Evolutionary conservation across 2,329 filamentous ascomycete species (phyloP).

Genomic region (Teratosphaeria viscida): DNA sequence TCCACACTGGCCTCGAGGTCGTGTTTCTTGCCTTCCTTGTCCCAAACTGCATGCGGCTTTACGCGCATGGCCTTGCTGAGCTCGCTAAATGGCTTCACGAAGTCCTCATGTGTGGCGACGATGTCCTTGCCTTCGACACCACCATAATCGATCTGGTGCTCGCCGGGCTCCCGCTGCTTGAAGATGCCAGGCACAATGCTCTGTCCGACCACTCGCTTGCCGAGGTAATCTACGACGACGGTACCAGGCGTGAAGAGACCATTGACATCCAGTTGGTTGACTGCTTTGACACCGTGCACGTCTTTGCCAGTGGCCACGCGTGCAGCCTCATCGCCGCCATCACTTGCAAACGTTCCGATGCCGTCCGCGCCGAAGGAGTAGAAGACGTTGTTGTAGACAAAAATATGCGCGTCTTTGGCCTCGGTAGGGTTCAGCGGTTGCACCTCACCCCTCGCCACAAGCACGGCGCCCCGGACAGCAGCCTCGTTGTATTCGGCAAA

Average conservation of each 20-base stretch:
- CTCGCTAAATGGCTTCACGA: slow-evolving; percentile 74
- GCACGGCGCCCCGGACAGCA: slow-evolving; percentile 77
- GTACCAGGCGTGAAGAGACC: slow-evolving; percentile 92
- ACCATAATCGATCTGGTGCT: slow-evolving; percentile 98
- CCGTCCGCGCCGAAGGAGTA: slow-evolving; percentile 98
- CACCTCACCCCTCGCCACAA: slow-evolving; percentile 87
- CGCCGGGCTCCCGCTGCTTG: slow-evolving; percentile 92
- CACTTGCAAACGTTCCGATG: slow-evolving; percentile 90
- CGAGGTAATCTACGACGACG: slow-evolving; percentile 91
- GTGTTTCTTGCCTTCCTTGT: slow-evolving; percentile 84
- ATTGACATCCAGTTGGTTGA: slow-evolving; percentile 94
- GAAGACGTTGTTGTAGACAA: slow-evolving; percentile 99
- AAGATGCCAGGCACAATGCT: slow-evolving; percentile 98
- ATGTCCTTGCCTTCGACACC: slow-evolving; percentile 95
- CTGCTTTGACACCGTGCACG: slow-evolving; percentile 82
- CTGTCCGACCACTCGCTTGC: slow-evolving; percentile 93
- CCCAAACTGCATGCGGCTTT: slow-evolving; percentile 94
- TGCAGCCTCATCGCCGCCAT: slow-evolving; percentile 93
- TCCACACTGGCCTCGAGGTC: slow-evolving; percentile 93
- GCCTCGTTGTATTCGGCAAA: slow-evolving; percentile 98
- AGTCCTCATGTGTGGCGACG: slow-evolving; percentile 80
- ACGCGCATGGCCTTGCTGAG: slow-evolving; percentile 83
- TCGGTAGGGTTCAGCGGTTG: slow-evolving; percentile 92
- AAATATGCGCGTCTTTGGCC: slow-evolving; percentile 86
- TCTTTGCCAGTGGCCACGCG: slow-evolving; percentile 95